Base-by-base conservation (phyloP, 257 asterid species). In the Galeopsis tetrahit region DNA sequence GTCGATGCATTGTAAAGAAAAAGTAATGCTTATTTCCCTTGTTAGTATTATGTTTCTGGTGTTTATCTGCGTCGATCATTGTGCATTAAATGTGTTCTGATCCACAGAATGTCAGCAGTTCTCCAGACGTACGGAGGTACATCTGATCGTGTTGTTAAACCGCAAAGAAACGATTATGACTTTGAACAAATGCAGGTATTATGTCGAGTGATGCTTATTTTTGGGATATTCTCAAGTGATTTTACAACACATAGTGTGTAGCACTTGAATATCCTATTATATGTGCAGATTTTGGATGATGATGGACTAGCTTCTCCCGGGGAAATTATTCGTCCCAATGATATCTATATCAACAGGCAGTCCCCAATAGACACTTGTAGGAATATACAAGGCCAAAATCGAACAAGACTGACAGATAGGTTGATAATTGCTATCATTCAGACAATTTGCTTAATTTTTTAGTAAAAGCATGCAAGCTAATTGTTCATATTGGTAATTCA, bases 261-360 rank as follows among this genome's bases (percentile, higher is more conserved):
- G 57, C 69, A 68, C 76, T 46, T 69, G 59, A 77, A 38, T 66
- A 52, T 77, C 77, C 28, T 78, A 49, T 44, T 73, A 39, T 73
- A 39, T 75, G 11, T 75, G 69, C 86, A 92, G 96, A 86, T 88
- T 83, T 76, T 94, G 82, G 98, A 94, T 81, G 86, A 87, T 72
- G 99, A 94, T 83, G 99, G 99, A 78, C 32, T 91, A 28, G 99
- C 97, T 74, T 78, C 99, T 85, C 99, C 99, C 31, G 99, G 99
- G 79, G 86, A 89, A 81, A 87, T 84, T 71, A 85, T 94, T 83
- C 87, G 93, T 63, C 80, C 83, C 14, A 66, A 66, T 34, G 97
- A 94, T 77, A 61, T 87, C 51, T 90, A 84, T 79, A 75, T 91
- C 75, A 89, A 89, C 83, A 94, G 87, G 85, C 83, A 86, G 82